Percentiles rank a stretch among this genome's conserved stretches.
These are phyloP conservation scores for Apiotrichum gamsii DNA, from an alignment of 1,284 basidiomycete species.

Conservation along the genomic window DNA sequence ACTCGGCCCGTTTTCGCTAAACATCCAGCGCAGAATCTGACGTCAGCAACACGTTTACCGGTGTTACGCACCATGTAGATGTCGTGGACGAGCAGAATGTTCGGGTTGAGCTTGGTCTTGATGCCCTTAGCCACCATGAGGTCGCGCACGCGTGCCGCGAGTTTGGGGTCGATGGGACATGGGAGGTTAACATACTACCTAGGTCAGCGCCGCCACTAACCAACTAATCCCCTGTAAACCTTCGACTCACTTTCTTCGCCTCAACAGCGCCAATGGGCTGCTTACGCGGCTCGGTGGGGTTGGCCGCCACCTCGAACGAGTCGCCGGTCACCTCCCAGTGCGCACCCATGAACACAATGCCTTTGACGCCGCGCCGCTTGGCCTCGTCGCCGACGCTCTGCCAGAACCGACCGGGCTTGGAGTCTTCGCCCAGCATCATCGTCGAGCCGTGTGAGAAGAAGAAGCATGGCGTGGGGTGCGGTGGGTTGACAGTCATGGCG, in stretches of 20 bases:
- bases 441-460: constrained; percentile 23
- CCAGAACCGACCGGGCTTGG: constrained; percentile 26
- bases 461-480: too few species aligned
- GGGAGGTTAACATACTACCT: constrained; percentile 23
- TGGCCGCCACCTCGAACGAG: constrained; percentile 22
- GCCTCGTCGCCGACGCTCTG: constrained; percentile 26
- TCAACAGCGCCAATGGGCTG: constrained; percentile 26
- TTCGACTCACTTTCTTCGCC: too few species aligned
- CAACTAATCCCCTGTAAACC: too few species aligned
- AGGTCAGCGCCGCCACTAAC: too few species aligned
- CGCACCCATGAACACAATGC: constrained; percentile 31
- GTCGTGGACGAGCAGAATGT: constrained; percentile 30
- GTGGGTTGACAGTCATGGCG: too few species aligned
- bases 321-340: constrained; percentile 26
- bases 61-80: constrained; percentile 11
- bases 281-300: constrained; percentile 20
- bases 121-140: constrained; percentile 20
- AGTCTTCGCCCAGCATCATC: constrained; percentile 26
- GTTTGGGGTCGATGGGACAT: constrained; percentile 9
- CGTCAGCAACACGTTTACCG: constrained; percentile 4
- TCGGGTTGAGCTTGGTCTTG: constrained; percentile 17
- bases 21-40: constrained; percentile 32
- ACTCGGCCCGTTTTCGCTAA: constrained; percentile 6
- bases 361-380: constrained; percentile 23
- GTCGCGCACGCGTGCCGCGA: constrained; percentile 14